Conservation (phyloP, 2,329 filamentous ascomycete species). For the Colletotrichum sp. region DNA sequence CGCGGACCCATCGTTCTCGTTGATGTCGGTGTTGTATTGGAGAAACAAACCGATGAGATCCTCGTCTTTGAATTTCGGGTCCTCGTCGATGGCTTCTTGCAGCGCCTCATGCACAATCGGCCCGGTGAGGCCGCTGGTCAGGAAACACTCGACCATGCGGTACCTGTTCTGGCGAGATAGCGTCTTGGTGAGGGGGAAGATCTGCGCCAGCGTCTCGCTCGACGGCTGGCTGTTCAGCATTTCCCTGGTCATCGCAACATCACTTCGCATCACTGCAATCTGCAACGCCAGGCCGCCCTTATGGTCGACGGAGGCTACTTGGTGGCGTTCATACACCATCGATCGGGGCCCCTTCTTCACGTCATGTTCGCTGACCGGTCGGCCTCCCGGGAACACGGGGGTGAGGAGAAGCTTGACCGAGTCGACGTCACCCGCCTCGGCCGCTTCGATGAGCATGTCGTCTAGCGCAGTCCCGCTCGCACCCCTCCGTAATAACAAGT, state of each 20-base stretch:
- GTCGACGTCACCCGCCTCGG: conserved; percentile 50
- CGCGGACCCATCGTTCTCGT: conserved; percentile 56
- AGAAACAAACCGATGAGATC: conserved; percentile 58
- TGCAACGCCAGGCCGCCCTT: conserved; percentile 56
- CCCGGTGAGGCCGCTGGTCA: conserved; percentile 52
- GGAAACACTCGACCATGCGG: conserved; percentile 54
- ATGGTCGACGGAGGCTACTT: conserved; percentile 57
- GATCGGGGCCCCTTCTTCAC: conserved; percentile 25
- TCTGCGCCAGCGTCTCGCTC: conserved; percentile 48
- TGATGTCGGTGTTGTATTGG: conserved; percentile 57
- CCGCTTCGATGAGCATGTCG: conserved; percentile 56
- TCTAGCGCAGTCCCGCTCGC: conserved; percentile 52
- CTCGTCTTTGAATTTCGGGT: conserved; percentile 52
- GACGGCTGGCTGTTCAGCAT: conserved; percentile 54
- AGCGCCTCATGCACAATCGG: conserved; percentile 53
- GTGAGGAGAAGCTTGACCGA: conserved; percentile 56
- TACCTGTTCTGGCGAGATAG: conserved; percentile 49
- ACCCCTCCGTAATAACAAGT: conserved; percentile 53
- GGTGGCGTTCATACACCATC: conserved; percentile 47
- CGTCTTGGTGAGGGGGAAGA: conserved; percentile 53
- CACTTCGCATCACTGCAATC: conserved; percentile 50
- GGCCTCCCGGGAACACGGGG: conserved; percentile 47
- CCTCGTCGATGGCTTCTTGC: conserved; percentile 57
- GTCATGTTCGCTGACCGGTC: conserved; percentile 21
- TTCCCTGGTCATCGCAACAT: conserved; percentile 47